Evolutionary conservation across 768 basidiomycete genomes (phyloP), one percentile per base, ranked within the genome.

Genomic region (Lactarius indigo): DNA sequence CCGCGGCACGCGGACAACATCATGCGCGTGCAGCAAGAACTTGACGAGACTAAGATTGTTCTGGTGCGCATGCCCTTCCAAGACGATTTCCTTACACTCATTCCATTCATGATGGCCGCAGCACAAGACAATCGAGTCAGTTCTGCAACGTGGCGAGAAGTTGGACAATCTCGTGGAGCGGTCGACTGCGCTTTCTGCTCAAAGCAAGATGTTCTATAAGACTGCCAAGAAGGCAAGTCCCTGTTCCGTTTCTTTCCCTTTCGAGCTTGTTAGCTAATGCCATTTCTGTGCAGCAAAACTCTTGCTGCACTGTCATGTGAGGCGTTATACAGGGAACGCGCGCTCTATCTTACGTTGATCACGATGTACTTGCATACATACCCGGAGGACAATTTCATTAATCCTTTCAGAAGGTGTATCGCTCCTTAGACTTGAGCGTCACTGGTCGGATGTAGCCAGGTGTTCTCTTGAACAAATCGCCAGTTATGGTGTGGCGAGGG

Each of bases 41-140:
- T 99, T 61, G 97, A 99, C 76, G 97, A 99, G 81, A 98, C 97
- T 3, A 99, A 99, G 89, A 96, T 99, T 71, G 87, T 98, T 56
- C 79, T 99, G 77, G 96, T 96, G 72, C 66, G 91, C 82, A 31
- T 37, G 10, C 26, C 58, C n/a, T 26, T 33, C 8, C 42, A 13
- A 35, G 44, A 57, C 44, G 4, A 15, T 31, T 20, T 20, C 4
- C 9, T 55, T 31, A 30, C 30, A 41, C 41, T 64, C 23, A 57
- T 30, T 6, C 39, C 23, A 61, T 28, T 6, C 41, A 58, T 52
- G 56, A 61, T 50, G 56, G 39, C 59, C 65, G 64, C 74, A 98
- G 96, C 97, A 98, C 83, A 98, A 98, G 83, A 99, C 97, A 33
- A 99, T 99, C 73, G 97, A 99, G 75, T 93, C 92, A 3, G 96